A percentile compares a stretch with the other conserved stretches of the same genome.
These are phyloP conservation scores for Ogataea pilisensis DNA, from an alignment of 805 yeast species.

Conservation along the genomic window DNA sequence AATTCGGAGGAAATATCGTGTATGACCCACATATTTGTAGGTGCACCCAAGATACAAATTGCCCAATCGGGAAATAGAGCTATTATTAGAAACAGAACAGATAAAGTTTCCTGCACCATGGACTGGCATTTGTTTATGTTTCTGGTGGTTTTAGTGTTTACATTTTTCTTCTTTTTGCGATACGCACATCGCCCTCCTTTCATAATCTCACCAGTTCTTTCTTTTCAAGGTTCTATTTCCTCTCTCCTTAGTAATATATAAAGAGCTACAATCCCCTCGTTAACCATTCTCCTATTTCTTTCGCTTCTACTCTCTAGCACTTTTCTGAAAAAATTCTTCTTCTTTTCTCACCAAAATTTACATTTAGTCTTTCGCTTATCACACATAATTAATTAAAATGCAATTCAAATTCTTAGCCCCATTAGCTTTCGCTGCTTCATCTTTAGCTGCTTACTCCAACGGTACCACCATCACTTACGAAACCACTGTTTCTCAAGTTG, in stretches of 20 bases:
- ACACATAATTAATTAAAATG: conserved; percentile 24
- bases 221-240: too few species aligned
- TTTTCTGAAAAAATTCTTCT: too few species aligned
- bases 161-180: too few species aligned
- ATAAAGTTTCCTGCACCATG: not conserved
- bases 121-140: not conserved
- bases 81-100: not conserved
- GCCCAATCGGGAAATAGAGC: not conserved
- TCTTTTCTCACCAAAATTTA: not conserved
- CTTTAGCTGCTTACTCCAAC: conserved; percentile 44
- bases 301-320: too few species aligned
- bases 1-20: too few species aligned
- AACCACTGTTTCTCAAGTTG: conserved; percentile 46
- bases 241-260: too few species aligned
- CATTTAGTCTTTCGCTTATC: conserved; percentile 23
- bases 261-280: too few species aligned
- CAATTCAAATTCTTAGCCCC: conserved; percentile 33
- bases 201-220: too few species aligned
- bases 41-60: not conserved
- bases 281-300: too few species aligned
- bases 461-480: conserved; percentile 44
- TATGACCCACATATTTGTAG: too few species aligned
- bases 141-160: not conserved
- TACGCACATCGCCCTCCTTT: too few species aligned
- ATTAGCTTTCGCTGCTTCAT: conserved; percentile 35